Evolutionary conservation across 2,329 filamentous ascomycete species (phyloP).

Genomic region (Teratosphaeria epicoccoides): DNA sequence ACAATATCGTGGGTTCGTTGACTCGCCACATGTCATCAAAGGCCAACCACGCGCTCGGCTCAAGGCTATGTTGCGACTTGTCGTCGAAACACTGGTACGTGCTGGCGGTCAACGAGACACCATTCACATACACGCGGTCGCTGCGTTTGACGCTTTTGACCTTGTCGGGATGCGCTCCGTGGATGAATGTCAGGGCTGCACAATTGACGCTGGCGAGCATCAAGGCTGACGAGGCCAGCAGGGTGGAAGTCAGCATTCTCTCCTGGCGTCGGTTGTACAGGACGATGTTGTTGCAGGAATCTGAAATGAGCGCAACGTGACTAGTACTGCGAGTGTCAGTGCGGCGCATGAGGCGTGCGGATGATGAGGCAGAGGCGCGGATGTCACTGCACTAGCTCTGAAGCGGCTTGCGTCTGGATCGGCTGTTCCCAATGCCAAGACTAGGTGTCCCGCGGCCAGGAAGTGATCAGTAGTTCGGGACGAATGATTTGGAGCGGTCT

Average conservation of each 20-base stretch:
- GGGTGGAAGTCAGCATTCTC: neutral
- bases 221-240: neutral
- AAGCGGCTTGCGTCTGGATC: too few relatives aligned
- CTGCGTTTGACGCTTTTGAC: neutral
- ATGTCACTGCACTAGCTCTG: too few relatives aligned
- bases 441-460: too few relatives aligned
- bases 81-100: conserved; percentile 11
- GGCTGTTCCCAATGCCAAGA: too few relatives aligned
- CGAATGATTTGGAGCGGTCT: too few relatives aligned
- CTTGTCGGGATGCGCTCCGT: neutral
- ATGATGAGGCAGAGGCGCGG: too few relatives aligned
- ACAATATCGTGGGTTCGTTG: conserved; percentile 12
- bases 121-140: neutral
- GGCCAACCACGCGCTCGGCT: conserved; percentile 8
- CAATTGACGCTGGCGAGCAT: neutral
- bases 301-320: neutral
- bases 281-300: neutral
- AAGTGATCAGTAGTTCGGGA: too few relatives aligned
- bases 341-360: neutral
- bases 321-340: neutral
- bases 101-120: neutral
- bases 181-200: neutral
- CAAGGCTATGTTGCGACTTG: conserved; percentile 1
- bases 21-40: conserved; percentile 12
- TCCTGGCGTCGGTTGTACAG: too few relatives aligned